Evolutionary conservation across 2,329 filamentous ascomycete genomes (phyloP).

Genomic region (Colletotrichum orbiculare): DNA sequence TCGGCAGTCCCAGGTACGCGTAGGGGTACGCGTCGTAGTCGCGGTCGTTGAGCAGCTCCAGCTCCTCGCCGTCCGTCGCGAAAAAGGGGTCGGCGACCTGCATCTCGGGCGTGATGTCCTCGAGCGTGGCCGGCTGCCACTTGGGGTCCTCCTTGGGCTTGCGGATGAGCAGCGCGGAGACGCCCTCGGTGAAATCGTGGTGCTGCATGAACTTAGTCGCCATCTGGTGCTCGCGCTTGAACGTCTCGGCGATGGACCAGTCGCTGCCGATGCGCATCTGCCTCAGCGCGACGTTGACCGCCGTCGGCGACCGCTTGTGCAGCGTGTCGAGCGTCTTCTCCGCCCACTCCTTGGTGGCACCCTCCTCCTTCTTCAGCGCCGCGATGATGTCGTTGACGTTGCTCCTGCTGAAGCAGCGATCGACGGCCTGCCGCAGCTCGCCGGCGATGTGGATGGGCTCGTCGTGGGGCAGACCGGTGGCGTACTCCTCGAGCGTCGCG

Average conservation of each 20-base stretch:
- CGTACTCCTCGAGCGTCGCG: constrained; percentile 90
- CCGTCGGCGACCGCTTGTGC: constrained; percentile 82
- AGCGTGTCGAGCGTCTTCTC: constrained; percentile 80
- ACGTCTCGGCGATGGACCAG: constrained; percentile 88
- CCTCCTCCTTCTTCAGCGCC: constrained; percentile 68
- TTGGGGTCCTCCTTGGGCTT: constrained; percentile 68
- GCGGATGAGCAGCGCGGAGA: constrained; percentile 81
- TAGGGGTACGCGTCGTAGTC: constrained; percentile 82
- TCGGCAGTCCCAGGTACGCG: constrained; percentile 75
- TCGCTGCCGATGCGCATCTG: constrained; percentile 81
- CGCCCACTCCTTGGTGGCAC: constrained; percentile 78
- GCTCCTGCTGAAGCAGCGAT: constrained; percentile 80
- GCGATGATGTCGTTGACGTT: constrained; percentile 76
- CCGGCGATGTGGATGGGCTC: constrained; percentile 76
- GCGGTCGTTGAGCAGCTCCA: constrained; percentile 70
- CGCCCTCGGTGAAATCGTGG: constrained; percentile 91
- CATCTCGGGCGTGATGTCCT: constrained; percentile 68
- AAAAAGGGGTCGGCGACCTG: constrained; percentile 77
- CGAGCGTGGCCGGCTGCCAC: constrained; percentile 81
- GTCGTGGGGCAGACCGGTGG: constrained; percentile 83
- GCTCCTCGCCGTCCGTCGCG: constrained; percentile 52
- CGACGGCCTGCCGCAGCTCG: constrained; percentile 80
- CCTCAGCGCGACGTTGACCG: constrained; percentile 83
- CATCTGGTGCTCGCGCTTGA: constrained; percentile 86
- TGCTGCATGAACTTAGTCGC: constrained; percentile 90